phyloP scores from a whole-genome alignment of 208 protist genomes.

The Vickermania spadyakhi region DNA sequence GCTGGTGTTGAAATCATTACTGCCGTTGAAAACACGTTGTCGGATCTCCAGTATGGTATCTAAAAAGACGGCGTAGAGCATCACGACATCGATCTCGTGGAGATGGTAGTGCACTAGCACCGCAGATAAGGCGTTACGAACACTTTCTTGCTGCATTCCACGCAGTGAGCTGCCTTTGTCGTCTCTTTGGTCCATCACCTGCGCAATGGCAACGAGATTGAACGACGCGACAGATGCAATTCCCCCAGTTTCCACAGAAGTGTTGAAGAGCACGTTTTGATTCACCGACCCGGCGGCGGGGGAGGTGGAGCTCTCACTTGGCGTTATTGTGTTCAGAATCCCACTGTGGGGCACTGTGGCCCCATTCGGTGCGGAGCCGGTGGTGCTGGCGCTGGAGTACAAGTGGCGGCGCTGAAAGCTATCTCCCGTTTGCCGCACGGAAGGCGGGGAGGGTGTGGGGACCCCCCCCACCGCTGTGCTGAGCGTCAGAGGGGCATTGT shows the following conservation, averaged over 20 bases:
- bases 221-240: not conserved
- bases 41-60: constrained; percentile 34
- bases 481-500: not conserved
- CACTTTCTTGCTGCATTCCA: constrained; percentile 3
- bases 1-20: not conserved
- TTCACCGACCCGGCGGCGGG: not conserved
- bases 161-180: not conserved
- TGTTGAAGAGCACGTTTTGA: no score
- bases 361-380: not conserved
- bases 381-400: not conserved
- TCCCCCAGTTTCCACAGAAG: not conserved
- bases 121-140: constrained; percentile 16
- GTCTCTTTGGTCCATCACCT: not conserved
- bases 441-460: not conserved
- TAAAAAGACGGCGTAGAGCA: constrained; percentile 19
- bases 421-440: not conserved
- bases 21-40: not conserved
- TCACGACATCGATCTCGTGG: constrained; percentile 17
- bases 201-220: not conserved
- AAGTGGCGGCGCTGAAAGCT: not conserved
- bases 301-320: not conserved
- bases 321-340: no score
- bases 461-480: not conserved
- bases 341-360: not conserved
- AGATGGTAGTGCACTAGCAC: constrained; percentile 40